Conservation (phyloP, 1,284 basidiomycete genomes). For the Peniophora sp. region DNA sequence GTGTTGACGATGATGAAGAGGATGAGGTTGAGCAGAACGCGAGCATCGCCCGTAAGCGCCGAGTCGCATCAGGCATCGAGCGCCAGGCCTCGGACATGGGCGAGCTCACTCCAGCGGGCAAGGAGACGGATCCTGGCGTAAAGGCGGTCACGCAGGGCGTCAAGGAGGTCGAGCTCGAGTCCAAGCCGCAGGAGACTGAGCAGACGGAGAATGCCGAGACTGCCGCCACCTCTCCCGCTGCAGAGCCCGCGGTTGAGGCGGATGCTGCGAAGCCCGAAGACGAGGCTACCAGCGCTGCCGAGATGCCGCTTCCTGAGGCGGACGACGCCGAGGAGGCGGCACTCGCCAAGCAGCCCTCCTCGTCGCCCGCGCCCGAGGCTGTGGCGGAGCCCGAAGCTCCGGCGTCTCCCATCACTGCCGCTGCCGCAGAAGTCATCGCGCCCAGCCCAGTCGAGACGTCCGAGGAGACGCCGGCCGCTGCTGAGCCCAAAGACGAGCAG, state of each 20-base stretch:
- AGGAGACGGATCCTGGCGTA: conserved; percentile 24
- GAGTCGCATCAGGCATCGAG: conserved; percentile 10
- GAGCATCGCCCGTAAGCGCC: conserved; percentile 28
- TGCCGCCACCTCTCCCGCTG: not conserved
- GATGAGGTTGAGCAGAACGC: conserved; percentile 37
- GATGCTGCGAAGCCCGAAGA: not conserved
- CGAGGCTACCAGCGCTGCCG: not conserved
- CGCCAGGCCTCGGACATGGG: conserved; percentile 10
- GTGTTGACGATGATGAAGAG: conserved; percentile 47
- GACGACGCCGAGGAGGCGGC: not conserved
- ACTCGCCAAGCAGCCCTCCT: not conserved
- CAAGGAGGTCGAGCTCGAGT: conserved; percentile 54
- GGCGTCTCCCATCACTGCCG: too few relatives aligned
- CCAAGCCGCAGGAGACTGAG: conserved; percentile 23
- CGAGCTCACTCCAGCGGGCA: conserved; percentile 13
- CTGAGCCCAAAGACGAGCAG: too few relatives aligned
- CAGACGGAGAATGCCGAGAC: conserved; percentile 19
- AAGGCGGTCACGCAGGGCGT: conserved; percentile 68
- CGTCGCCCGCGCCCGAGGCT: not conserved
- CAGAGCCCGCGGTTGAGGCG: not conserved
- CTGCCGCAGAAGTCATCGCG: too few relatives aligned
- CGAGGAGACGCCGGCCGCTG: too few relatives aligned
- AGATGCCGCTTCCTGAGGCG: not conserved
- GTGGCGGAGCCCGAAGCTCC: too few relatives aligned
- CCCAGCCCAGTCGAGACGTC: too few relatives aligned